Conservation (phyloP, 2,329 filamentous ascomycete genomes). For the Trichoderma semiorbis region DNA sequence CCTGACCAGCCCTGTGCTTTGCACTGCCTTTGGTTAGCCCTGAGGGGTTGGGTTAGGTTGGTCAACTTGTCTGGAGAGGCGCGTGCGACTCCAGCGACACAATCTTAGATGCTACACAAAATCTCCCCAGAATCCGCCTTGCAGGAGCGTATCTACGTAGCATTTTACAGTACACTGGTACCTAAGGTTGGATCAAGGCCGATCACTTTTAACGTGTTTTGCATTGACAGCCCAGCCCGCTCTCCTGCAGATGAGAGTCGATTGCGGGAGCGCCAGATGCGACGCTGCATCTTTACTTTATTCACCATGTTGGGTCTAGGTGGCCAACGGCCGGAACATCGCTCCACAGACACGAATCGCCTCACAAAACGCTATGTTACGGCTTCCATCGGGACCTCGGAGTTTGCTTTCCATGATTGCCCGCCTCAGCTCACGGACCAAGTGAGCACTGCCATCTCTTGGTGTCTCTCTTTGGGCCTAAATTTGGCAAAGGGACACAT, state of each 20-base stretch:
- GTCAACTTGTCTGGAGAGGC: not conserved
- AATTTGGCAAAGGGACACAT: not conserved
- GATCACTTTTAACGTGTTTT: not conserved
- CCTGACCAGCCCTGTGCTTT: not conserved
- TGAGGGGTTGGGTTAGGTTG: not conserved
- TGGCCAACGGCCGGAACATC: not conserved
- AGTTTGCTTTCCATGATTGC: not conserved
- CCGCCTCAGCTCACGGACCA: not conserved
- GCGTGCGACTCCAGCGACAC: not conserved
- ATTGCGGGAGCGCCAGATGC: not conserved
- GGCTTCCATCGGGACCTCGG: not conserved
- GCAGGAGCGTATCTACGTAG: not conserved
- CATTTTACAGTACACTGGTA: not conserved
- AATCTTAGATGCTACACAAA: not conserved
- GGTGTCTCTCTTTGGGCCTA: not conserved
- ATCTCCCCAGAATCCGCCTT: not conserved
- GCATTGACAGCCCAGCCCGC: not conserved
- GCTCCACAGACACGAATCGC: slow-evolving; percentile 1
- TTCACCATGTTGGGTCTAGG: not conserved
- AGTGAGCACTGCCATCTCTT: not conserved
- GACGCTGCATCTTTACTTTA: not conserved
- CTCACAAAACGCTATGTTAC: not conserved
- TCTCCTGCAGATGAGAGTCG: not conserved
- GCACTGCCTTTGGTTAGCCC: not conserved
- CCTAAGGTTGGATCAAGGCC: not conserved